Base-by-base conservation (phyloP, 495 filamentous ascomycete species). In the Penicillium canariense region DNA sequence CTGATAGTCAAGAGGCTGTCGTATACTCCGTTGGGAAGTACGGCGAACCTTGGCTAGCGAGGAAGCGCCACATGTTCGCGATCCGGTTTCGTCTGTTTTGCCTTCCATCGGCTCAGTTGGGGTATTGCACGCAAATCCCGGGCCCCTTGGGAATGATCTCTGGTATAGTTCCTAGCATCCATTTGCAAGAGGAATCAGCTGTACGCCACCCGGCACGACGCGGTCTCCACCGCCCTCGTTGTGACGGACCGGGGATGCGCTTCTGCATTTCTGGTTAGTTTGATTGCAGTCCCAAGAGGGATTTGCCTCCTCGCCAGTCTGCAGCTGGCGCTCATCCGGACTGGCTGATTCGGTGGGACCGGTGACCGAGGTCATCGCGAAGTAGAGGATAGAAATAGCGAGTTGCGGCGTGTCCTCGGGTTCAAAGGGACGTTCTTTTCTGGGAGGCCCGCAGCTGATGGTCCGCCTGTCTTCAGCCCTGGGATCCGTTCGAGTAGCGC, bases 391-490 rank as follows among this genome's bases (percentile, higher is more conserved):
- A n/a, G n/a, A n/a, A n/a, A n/a, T n/a, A n/a, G n/a, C n/a, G n/a
- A n/a, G n/a, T n/a, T n/a, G n/a, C n/a, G n/a, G n/a, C n/a, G n/a
- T n/a, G n/a, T n/a, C n/a, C n/a, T n/a, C n/a, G n/a, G n/a, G n/a
- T n/a, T n/a, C n/a, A n/a, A n/a, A n/a, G n/a, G n/a, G n/a, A n/a
- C n/a, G n/a, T n/a, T n/a, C n/a, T n/a, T n/a, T n/a, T n/a, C n/a
- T n/a, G n/a, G n/a, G n/a, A n/a, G n/a, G 36, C 43, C 35, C 32
- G 39, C 31, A 44, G 53, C 53, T 55, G 43, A 54, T 38, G 30
- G 34, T 57, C 49, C 54, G 55, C 36, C 36, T 27, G 23, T 25
- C 22, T 38, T 56, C 36, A 56, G 46, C 47, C 27, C 47, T 42
- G 43, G 17, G 26, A 18, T 35, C 20, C 25, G 15, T 55, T 35